Evolutionary conservation across 345 rosid species (phyloP).

Genomic region (Eucalyptus lansdowneana): DNA sequence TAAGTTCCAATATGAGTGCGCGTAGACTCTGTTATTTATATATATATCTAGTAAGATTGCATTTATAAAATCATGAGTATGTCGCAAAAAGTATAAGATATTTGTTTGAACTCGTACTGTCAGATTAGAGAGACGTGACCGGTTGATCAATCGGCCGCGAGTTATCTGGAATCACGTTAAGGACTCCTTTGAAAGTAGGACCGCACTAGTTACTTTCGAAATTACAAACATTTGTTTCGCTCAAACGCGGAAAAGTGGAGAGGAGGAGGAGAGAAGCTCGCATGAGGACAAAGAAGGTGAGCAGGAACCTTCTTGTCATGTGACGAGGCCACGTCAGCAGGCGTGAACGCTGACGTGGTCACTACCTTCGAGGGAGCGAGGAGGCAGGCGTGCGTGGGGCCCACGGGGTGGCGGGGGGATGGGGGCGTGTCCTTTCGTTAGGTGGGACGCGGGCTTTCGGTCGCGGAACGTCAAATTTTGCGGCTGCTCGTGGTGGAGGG

Average conservation of each 20-base stretch:
- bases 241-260: neutral
- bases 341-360: constrained; percentile 18
- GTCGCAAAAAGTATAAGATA: neutral
- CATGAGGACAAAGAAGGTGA: neutral
- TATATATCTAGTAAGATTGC: accelerated
- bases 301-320: neutral
- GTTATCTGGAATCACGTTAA: neutral
- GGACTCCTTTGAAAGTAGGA: neutral
- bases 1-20: neutral
- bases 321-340: neutral
- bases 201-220: neutral
- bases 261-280: neutral
- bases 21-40: accelerated
- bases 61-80: neutral
- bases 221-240: neutral
- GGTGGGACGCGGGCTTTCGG: constrained; percentile 2
- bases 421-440: neutral
- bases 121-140: neutral
- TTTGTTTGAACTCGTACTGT: accelerated
- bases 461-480: constrained; percentile 17
- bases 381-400: neutral
- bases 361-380: neutral
- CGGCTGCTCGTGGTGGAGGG: constrained; percentile 4
- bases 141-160: neutral
- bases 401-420: neutral